A percentile compares a stretch with the other conserved stretches of the same genome.
Evolutionary conservation across 306 rosid species (phyloP).

Genomic region (Mimosa bimucronata): DNA sequence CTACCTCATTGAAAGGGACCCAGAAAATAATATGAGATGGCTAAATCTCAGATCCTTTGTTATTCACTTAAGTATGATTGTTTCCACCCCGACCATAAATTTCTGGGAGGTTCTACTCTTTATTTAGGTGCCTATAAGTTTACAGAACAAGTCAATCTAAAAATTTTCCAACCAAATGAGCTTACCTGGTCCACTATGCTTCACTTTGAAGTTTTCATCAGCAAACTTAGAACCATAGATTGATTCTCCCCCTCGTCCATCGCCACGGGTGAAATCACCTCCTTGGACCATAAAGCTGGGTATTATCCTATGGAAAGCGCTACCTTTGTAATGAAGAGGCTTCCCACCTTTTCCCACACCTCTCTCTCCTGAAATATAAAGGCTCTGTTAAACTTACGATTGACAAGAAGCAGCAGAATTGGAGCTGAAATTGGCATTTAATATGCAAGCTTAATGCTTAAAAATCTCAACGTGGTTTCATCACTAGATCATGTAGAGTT

Average conservation of each 20-base stretch:
- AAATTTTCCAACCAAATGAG: not conserved
- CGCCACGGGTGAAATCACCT: constrained; percentile 71
- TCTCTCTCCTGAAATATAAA: constrained; percentile 63
- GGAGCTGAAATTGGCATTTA: not conserved
- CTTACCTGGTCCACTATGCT: constrained; percentile 68
- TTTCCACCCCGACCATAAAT: not conserved
- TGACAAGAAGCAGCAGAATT: not conserved
- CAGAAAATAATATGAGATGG: not conserved
- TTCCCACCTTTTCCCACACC: constrained; percentile 57
- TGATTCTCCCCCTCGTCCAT: constrained; percentile 73
- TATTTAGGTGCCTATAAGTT: not conserved
- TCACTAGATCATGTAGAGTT: constrained; percentile 20
- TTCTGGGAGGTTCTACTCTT: not conserved
- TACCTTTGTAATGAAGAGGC: constrained; percentile 68
- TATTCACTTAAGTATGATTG: not conserved
- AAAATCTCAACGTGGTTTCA: constrained; percentile 29
- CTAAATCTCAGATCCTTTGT: not conserved
- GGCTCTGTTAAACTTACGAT: not conserved
- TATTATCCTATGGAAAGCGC: constrained; percentile 66
- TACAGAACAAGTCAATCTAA: constrained; percentile 3
- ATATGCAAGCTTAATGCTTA: not conserved
- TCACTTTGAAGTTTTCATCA: constrained; percentile 69
- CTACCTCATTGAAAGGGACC: not conserved
- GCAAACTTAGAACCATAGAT: constrained; percentile 64
- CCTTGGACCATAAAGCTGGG: constrained; percentile 78